Evolutionary conservation across 345 rosid genomes (phyloP).

Genomic region (Citrus unshiu): DNA sequence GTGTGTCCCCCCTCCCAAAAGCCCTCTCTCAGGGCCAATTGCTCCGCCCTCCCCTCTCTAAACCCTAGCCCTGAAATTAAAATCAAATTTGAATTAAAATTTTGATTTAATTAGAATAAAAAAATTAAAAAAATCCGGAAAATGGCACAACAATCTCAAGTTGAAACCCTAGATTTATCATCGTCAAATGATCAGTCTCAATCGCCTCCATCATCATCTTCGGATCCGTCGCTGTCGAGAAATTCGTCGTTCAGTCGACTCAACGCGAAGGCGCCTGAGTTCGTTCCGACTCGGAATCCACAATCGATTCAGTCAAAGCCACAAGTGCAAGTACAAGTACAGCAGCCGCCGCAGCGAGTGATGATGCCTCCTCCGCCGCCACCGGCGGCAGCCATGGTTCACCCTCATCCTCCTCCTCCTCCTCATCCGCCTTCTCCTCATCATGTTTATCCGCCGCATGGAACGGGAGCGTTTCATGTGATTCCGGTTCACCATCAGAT

Average conservation of each 20-base stretch:
- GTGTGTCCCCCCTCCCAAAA: background rate
- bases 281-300: constrained; percentile 62
- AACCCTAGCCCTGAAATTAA: constrained; percentile 4
- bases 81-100: background rate
- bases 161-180: constrained; percentile 38
- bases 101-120: background rate
- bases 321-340: constrained; percentile 22
- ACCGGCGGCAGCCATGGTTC: constrained; percentile 20
- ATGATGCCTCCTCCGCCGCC: constrained; percentile 44
- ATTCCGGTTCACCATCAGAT: constrained; percentile 42
- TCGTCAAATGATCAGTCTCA: constrained; percentile 1
- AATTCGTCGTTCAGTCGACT: constrained; percentile 56
- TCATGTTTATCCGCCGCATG: constrained; percentile 7
- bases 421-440: constrained; percentile 33
- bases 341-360: constrained; percentile 21
- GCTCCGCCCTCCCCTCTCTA: background rate
- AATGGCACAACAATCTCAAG: constrained; percentile 24
- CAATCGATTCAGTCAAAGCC: constrained; percentile 26
- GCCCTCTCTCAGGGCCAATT: background rate
- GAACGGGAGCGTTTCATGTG: constrained; percentile 43
- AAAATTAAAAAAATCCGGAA: background rate
- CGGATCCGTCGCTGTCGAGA: constrained; percentile 34
- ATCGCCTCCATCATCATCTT: background rate
- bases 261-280: constrained; percentile 92
- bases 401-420: no score